Conservation (phyloP, 305 asterid species). For the Fraxinus latifolia region DNA sequence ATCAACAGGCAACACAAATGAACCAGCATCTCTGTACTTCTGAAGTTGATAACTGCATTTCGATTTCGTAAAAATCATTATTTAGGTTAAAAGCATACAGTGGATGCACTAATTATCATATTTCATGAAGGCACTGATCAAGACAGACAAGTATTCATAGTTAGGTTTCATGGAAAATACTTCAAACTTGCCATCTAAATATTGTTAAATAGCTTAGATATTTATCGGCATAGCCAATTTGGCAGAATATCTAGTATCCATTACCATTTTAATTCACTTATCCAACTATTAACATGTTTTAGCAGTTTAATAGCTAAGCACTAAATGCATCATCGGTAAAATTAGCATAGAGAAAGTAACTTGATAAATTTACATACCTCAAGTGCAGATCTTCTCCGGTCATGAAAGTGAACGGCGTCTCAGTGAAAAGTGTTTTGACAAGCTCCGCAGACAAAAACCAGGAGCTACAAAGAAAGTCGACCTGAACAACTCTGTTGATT, state of each 20-base stretch:
- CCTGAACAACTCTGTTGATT: slow-evolving; percentile 65
- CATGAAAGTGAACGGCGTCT: slow-evolving; percentile 84
- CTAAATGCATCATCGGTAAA: background rate
- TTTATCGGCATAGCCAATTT: background rate
- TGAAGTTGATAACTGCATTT: slow-evolving; percentile 83
- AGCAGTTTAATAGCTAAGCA: background rate
- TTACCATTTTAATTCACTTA: background rate
- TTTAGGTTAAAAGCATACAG: background rate
- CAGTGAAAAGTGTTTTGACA: slow-evolving; percentile 73
- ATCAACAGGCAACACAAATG: slow-evolving; percentile 80
- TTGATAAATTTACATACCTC: slow-evolving; percentile 43
- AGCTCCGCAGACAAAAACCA: slow-evolving; percentile 94
- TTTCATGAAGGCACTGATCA: background rate
- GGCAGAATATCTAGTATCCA: background rate
- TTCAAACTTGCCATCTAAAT: background rate
- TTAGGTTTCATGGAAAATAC: background rate
- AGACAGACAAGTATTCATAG: background rate
- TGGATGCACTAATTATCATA: background rate
- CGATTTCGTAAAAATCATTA: background rate
- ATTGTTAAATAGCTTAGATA: background rate
- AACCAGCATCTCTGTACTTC: slow-evolving; percentile 84
- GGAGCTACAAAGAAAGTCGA: slow-evolving; percentile 87
- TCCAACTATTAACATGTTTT: background rate
- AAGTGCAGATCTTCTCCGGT: slow-evolving; percentile 96
- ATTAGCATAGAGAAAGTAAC: background rate